Percentiles rank a stretch among this genome's conserved stretches.
Evolutionary conservation across 2,329 filamentous ascomycete genomes (phyloP).

Genomic region (Blastomyces parvus): DNA sequence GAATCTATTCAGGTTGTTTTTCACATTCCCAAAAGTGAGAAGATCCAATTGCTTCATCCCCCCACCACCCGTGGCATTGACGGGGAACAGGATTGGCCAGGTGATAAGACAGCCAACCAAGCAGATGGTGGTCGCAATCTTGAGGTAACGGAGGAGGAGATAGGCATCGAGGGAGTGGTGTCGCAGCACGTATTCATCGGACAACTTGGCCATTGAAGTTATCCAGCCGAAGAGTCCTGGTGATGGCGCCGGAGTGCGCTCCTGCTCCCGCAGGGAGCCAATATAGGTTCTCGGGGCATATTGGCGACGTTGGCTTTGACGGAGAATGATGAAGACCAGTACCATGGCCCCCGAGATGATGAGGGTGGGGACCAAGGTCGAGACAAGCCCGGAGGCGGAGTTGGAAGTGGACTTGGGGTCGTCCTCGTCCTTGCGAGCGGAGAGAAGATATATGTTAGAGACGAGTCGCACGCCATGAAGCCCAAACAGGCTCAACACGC

Average conservation of each 20-base stretch:
- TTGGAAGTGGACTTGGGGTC: constrained; percentile 14
- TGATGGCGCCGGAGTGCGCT: constrained; percentile 52
- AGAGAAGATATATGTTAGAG: neutral
- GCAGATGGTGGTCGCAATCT: constrained; percentile 66
- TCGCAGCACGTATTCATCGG: constrained; percentile 72
- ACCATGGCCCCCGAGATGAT: constrained; percentile 39
- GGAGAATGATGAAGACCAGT: constrained; percentile 43
- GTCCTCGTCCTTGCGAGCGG: constrained; percentile 12
- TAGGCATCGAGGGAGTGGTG: constrained; percentile 90
- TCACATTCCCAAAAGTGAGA: constrained; percentile 69
- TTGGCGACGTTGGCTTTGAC: constrained; percentile 40
- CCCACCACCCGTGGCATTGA: constrained; percentile 74
- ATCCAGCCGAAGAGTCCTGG: constrained; percentile 60
- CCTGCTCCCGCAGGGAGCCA: constrained; percentile 41
- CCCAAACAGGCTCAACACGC: neutral
- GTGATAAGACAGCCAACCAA: constrained; percentile 75
- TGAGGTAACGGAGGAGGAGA: constrained; percentile 79
- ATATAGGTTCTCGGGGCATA: constrained; percentile 50
- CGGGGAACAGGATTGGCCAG: constrained; percentile 79
- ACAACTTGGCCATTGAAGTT: constrained; percentile 53
- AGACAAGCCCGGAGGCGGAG: constrained; percentile 38
- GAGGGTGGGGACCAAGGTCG: constrained; percentile 41
- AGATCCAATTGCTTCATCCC: constrained; percentile 59
- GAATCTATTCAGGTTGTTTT: constrained; percentile 52
- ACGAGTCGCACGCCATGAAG: neutral